A percentile compares a stretch with the other conserved stretches of the same genome.
Conservation (phyloP, 2,329 filamentous ascomycete genomes). For the Sporothrix phasma region DNA sequence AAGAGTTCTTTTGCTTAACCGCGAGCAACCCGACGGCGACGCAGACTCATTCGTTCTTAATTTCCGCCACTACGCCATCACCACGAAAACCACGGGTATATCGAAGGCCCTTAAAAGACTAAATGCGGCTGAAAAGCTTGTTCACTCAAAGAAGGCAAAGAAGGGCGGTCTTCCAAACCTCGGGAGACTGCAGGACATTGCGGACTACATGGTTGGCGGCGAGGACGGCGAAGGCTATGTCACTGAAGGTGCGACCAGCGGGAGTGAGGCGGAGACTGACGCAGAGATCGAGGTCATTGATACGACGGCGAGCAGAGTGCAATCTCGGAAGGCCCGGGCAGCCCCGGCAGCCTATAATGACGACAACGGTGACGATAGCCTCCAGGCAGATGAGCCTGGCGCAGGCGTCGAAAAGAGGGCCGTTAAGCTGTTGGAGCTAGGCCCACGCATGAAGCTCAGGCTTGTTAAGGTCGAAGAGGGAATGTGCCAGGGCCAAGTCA, state of each 20-base stretch:
- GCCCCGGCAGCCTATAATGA: slow-evolving; percentile 31
- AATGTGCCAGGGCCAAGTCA: slow-evolving; percentile 75
- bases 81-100: slow-evolving; percentile 72
- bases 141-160: slow-evolving; percentile 48
- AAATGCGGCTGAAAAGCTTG: slow-evolving; percentile 73
- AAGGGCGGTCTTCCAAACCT: slow-evolving; percentile 78
- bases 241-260: slow-evolving; percentile 65
- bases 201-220: slow-evolving; percentile 85
- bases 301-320: slow-evolving; percentile 52
- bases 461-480: slow-evolving; percentile 96
- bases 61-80: slow-evolving; percentile 90
- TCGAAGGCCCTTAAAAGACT: slow-evolving; percentile 76
- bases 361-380: slow-evolving; percentile 34
- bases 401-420: slow-evolving; percentile 69
- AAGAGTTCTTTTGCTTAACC: slow-evolving; percentile 80
- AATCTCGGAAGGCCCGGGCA: slow-evolving; percentile 41
- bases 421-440: slow-evolving; percentile 85
- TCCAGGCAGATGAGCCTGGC: slow-evolving; percentile 27
- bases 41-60: slow-evolving; percentile 71
- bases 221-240: slow-evolving; percentile 73
- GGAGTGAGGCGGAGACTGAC: slow-evolving; percentile 88
- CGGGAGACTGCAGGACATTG: slow-evolving; percentile 81
- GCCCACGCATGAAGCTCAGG: slow-evolving; percentile 77
- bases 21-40: slow-evolving; percentile 51
- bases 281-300: slow-evolving; percentile 83